A percentile compares a stretch with the other conserved stretches of the same genome.
Conservation (phyloP, 1,139 yeast species). For the Zygoascus sp. region DNA sequence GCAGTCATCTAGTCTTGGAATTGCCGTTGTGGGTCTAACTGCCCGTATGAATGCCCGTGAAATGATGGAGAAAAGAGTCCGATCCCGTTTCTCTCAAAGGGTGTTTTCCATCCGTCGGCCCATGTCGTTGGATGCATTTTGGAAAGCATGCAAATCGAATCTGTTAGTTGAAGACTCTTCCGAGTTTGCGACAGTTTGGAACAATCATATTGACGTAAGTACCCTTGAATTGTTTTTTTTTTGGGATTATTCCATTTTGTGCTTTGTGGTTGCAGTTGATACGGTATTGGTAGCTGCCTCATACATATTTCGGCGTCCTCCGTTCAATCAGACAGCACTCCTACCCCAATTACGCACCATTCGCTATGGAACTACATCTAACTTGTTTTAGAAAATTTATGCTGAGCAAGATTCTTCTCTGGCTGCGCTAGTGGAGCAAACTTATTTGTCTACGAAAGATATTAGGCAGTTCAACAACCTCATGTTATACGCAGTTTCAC, state of each 20-base stretch:
- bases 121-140: conserved; percentile 33
- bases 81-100: conserved; percentile 83
- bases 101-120: conserved; percentile 58
- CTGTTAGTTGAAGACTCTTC: conserved; percentile 27
- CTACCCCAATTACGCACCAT: too few relatives aligned
- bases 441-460: conserved; percentile 59
- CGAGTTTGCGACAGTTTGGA: conserved; percentile 42
- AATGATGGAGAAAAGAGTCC: conserved; percentile 81
- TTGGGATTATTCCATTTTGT: too few relatives aligned
- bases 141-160: conserved; percentile 32
- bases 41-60: conserved; percentile 74
- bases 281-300: too few relatives aligned
- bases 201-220: conserved; percentile 39
- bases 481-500: conserved; percentile 46
- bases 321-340: too few relatives aligned
- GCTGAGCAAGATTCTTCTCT: conserved; percentile 31
- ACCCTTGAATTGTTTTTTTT: background rate
- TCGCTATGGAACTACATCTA: conserved; percentile 7
- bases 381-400: conserved; percentile 24
- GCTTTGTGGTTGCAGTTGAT: too few relatives aligned
- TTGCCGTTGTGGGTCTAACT: conserved; percentile 77
- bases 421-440: conserved; percentile 39
- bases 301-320: too few relatives aligned
- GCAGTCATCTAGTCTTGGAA: conserved; percentile 62
- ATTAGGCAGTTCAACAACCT: conserved; percentile 51